Conservation (phyloP, 2,329 filamentous ascomycete species). For the Pyrenochaeta sp. region DNA sequence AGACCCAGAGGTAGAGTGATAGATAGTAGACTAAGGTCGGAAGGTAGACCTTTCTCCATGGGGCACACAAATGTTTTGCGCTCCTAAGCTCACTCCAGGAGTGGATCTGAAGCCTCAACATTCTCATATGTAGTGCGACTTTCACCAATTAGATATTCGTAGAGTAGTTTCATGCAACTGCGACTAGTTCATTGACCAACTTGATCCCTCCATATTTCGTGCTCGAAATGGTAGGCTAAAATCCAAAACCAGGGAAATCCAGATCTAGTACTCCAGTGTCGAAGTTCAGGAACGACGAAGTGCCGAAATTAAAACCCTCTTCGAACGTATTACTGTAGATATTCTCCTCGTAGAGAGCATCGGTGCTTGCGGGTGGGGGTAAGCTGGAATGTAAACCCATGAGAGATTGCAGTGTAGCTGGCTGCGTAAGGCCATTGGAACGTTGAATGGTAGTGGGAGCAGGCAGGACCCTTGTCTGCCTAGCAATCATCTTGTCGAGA, state of each 20-base stretch:
- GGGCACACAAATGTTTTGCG: too few relatives aligned
- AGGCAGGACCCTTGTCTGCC: constrained; percentile 18
- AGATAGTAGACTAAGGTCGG: too few relatives aligned
- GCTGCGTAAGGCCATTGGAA: constrained; percentile 9
- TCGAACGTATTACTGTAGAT: constrained; percentile 27
- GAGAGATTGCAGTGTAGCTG: constrained; percentile 14
- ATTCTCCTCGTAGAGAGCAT: constrained; percentile 13
- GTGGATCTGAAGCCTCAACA: too few relatives aligned
- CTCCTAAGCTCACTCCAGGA: too few relatives aligned
- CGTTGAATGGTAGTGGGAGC: constrained; percentile 3
- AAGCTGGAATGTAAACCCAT: constrained; percentile 13
- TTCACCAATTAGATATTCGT: too few relatives aligned
- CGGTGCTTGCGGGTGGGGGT: not conserved
- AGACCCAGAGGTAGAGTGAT: too few relatives aligned
- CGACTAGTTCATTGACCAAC: too few relatives aligned
- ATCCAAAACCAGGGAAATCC: constrained; percentile 29
- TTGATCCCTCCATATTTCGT: too few relatives aligned
- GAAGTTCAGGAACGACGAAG: constrained; percentile 35
- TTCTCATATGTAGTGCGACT: too few relatives aligned
- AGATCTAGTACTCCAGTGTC: constrained; percentile 34
- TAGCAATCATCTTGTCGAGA: constrained; percentile 51
- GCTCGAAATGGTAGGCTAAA: constrained; percentile 8
- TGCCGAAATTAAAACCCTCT: constrained; percentile 30
- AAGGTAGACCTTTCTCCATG: too few relatives aligned
- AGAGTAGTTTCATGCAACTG: too few relatives aligned